These are phyloP conservation scores for Phytophthora fragariaefolia DNA, from an alignment of 352 stramenopile species.

Conservation along the genomic window DNA sequence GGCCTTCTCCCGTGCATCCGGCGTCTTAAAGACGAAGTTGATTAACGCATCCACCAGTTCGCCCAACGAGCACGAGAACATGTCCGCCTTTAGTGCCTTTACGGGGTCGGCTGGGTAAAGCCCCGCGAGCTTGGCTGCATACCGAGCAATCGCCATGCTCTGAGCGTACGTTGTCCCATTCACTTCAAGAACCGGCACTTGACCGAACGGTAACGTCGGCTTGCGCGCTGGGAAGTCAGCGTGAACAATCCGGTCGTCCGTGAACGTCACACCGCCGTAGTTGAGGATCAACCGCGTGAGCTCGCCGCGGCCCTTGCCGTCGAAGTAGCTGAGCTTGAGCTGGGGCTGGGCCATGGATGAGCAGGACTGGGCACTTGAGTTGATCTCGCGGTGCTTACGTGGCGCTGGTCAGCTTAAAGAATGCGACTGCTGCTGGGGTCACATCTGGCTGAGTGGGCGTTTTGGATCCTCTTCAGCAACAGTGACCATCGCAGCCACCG, in stretches of 20 bases:
- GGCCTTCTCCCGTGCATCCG: conserved; percentile 46
- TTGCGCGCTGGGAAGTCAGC: conserved; percentile 46
- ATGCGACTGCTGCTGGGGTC: no score
- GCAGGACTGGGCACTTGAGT: neutral
- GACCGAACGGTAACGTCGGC: conserved; percentile 45
- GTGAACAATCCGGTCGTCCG: conserved; percentile 35
- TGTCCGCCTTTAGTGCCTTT: conserved; percentile 39
- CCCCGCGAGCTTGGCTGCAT: conserved; percentile 45
- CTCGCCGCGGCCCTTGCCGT: conserved; percentile 53
- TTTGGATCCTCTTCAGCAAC: no score
- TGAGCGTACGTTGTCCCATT: conserved; percentile 44
- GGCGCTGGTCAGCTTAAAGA: neutral
- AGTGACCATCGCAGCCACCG: no score
- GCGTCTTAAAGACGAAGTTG: conserved; percentile 37
- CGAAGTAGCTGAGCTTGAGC: conserved; percentile 75
- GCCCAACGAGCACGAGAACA: conserved; percentile 35
- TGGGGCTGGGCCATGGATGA: conserved; percentile 29
- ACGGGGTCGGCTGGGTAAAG: conserved; percentile 41
- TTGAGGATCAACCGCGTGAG: conserved; percentile 50
- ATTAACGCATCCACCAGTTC: conserved; percentile 23
- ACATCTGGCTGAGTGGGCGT: no score
- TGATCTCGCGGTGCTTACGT: conserved; percentile 7
- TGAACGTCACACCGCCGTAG: conserved; percentile 47
- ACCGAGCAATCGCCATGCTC: conserved; percentile 50
- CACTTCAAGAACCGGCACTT: conserved; percentile 47